Base-by-base conservation (phyloP, 495 filamentous ascomycete species). In the Hyaloscypha bicolor region DNA sequence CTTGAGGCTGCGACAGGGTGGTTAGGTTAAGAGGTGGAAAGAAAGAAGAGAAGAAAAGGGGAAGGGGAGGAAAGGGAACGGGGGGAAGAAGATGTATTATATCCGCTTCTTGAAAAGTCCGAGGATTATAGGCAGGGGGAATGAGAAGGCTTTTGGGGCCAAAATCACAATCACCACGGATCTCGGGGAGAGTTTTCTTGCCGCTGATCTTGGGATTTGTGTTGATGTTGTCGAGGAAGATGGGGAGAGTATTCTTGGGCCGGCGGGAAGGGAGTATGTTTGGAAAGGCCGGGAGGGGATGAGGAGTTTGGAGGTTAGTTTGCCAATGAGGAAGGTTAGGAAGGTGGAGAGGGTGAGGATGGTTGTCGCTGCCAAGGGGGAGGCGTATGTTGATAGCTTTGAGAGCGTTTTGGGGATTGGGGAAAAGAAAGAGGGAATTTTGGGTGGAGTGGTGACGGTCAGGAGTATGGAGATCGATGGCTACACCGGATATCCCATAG, bases 141-240 rank as follows among this genome's bases (percentile, higher is more conserved):
- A 56, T 19, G 42, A 45, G 25, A 29, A 16, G 30, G 29, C 35
- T 9, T 37, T 22, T 4, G 37, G 76, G 51, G 80, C 88, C 37
- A 74, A 93, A 25, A 80, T 97, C 63, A 93, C 93, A 60, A 87
- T 99, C 75, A 92, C 93, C 48, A 95, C 94, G 45, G 95, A 99
- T 73, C 80, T 99, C 9, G 93, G 94, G 3, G 94, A 99, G 76
- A 82, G 85, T 1, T 96, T 95, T 74, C 85, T 93, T n/a, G 81
- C 82, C 25, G 78, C 86, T n/a, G 83, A 89, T 72, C 76, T 85
- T 42, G 81, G 82, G 30, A 75, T 97, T 59, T 69, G 80, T 4
- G 78, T 81, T 52, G 59, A 65, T 37, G 22, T 71, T 11, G 65
- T 58, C 12, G 52, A 29, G 30, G 30, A 52, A 14, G 59, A 68